Evolutionary conservation across 129 eudicot genomes (phyloP), one percentile per base, ranked within the genome.

Genomic region (Pittosporum tobira): DNA sequence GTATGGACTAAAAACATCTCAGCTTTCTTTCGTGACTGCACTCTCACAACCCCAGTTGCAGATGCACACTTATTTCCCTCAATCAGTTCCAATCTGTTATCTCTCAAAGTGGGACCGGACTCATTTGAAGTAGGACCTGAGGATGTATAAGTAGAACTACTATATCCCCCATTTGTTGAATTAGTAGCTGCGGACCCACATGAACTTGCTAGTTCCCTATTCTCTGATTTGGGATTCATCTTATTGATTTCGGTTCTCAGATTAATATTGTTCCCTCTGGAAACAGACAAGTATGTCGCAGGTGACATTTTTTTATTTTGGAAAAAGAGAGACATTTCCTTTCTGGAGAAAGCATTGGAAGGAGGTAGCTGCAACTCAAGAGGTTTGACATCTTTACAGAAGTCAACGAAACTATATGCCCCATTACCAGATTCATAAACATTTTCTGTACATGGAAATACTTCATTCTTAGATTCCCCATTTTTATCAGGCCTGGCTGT

Each of bases 1-100:
- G 99, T 91, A 9, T 96, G 88, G 25, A 91, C 99, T 57, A 91
- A 76, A 71, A 83, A 91, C 99, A 91, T 87, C 79, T 91, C 99
- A 47, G 96, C 99, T 61, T 91, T 91, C 81, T 78, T 87, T 77
- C 99, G 69, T 24, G 99, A 91, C 65, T 91, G 99, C 40, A 91
- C 68, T 71, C 99, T 78, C 70, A 91, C 96, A 69, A 91, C 99
- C 55, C 99, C 99, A 5, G 99, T 91, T 60, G 99, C 84, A 27
- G 99, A 91, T 72, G 99, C 96, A 74, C 99, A 91, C 99, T 87
- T 91, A 70, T 91, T 71, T 46, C 81, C 87, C 60, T 81, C 93
- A 56, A 87, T 59, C 18, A 67, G 25, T 34, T 76, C 88, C 62
- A 67, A 9, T 40, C 67, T 80, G 50, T 76, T 89, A 73, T 83